These are phyloP conservation scores for Hyphodiscus sp. DNA, from an alignment of 2,329 filamentous ascomycete genomes.

Conservation along the genomic window DNA sequence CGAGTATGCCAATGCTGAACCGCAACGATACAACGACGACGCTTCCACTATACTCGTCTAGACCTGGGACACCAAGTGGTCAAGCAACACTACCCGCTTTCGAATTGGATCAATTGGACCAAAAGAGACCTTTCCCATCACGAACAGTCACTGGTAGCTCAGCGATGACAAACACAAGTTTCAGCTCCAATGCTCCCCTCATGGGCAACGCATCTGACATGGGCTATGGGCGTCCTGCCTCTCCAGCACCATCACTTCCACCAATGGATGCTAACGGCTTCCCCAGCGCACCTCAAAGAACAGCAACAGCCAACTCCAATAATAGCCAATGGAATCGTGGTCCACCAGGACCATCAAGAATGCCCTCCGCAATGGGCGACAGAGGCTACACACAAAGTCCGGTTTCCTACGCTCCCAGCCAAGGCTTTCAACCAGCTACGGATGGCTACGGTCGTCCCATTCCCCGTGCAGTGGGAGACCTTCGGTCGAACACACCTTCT, in stretches of 20 bases:
- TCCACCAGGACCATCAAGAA: conserved; percentile 20
- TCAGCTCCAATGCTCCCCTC: conserved; percentile 58
- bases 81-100: conserved; percentile 35
- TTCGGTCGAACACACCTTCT: conserved; percentile 24
- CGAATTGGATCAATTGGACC: conserved; percentile 47
- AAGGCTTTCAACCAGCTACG: conserved; percentile 6
- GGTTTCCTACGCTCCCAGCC: conserved; percentile 21
- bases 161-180: conserved; percentile 45
- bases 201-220: conserved; percentile 53
- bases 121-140: conserved; percentile 42
- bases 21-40: conserved; percentile 56
- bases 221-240: conserved; percentile 38
- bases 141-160: conserved; percentile 51
- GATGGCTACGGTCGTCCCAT: conserved; percentile 23
- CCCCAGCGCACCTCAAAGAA: conserved; percentile 21
- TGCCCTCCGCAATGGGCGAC: conserved; percentile 25
- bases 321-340: conserved; percentile 22
- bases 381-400: conserved; percentile 26
- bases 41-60: conserved; percentile 56
- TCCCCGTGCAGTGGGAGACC: conserved; percentile 17
- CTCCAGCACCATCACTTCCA: conserved; percentile 25
- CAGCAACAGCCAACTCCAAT: conserved; percentile 22
- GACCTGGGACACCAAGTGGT: conserved; percentile 46
- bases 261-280: conserved; percentile 19
- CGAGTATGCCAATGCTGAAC: conserved; percentile 51